phyloP scores from a whole-genome alignment of 1,284 basidiomycete species.

The Puccinia polysora region DNA sequence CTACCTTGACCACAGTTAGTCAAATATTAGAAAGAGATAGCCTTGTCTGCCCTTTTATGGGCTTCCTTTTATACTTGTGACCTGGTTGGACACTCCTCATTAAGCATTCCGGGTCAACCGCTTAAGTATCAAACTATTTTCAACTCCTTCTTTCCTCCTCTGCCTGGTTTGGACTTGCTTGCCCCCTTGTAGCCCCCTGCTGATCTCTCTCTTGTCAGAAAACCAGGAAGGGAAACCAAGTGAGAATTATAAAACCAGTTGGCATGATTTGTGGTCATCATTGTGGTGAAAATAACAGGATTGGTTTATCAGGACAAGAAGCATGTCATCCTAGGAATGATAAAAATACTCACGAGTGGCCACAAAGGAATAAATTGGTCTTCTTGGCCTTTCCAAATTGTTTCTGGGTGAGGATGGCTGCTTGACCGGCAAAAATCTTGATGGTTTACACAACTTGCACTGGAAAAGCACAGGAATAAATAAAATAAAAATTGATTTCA shows the following conservation, averaged over 20 bases:
- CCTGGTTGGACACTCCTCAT: too few species aligned
- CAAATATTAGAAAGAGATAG: too few species aligned
- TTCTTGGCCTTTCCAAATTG: conserved; percentile 10
- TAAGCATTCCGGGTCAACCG: too few species aligned
- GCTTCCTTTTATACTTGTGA: too few species aligned
- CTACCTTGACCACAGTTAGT: too few species aligned
- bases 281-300: neutral
- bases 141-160: too few species aligned
- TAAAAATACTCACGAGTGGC: conserved; percentile 24
- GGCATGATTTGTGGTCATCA: neutral
- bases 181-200: neutral
- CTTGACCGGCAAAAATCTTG: conserved; percentile 32
- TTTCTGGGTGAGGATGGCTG: conserved; percentile 2
- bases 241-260: neutral
- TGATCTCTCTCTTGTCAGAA: conserved; percentile 18
- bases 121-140: too few species aligned
- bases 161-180: too few species aligned
- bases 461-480: too few species aligned
- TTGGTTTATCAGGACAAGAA: too few species aligned
- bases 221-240: conserved; percentile 24
- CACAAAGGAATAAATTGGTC: conserved; percentile 29
- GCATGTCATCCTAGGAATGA: neutral
- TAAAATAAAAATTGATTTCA: too few species aligned
- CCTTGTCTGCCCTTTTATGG: too few species aligned
- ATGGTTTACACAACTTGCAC: conserved; percentile 31